Evolutionary conservation across 2,329 filamentous ascomycete species (phyloP), one percentile per base, ranked within the genome.

Genomic region (Fusarium sp.): DNA sequence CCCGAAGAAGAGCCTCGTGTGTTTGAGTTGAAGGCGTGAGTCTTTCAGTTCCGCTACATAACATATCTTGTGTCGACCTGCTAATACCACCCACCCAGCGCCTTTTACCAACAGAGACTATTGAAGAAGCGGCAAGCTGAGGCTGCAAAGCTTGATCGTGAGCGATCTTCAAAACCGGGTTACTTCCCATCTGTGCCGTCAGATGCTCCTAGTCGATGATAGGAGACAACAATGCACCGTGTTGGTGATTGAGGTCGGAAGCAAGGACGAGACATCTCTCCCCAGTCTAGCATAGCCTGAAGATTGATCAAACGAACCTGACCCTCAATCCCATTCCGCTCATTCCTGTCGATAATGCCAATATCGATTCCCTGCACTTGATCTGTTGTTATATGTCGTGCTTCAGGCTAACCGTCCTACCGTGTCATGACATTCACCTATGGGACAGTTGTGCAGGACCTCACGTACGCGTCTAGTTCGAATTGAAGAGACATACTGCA

Each of bases 181-280:
- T 88, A 91, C 62, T 98, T 98, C 75, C 96, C 96, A 2, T 91
- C 92, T 41, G 93, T 96, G 1, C 95, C 95, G 3, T 91, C 88
- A 52, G 86, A 86, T 40, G 74, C 82, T 9, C 86, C 85, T 1
- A 79, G 76, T 63, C 74, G 70, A 62, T 77, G 33, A 67, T 10
- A 3, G 13, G 30, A 26, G 38, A 18, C 2, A 18, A 7, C 2
- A 8, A 13, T 18, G 11, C 4, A 31, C 36, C 7, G 6, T 36
- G 15, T 20, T 11, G 6, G 31, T 30, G 46, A 2, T 28, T 15
- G n/a, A 12, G 31, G 15, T 40, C 28, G 6, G 23, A 15, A 16
- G 30, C 30, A 30, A 30, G 8, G 8, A 11, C 10, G 30, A 2
- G 30, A 30, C 30, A 11, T 30, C 30, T 11, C 30, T 11, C 30